Percentiles rank a stretch among this genome's conserved stretches.
Evolutionary conservation across 805 yeast species (phyloP).

Genomic region (Starmerella vitae): DNA sequence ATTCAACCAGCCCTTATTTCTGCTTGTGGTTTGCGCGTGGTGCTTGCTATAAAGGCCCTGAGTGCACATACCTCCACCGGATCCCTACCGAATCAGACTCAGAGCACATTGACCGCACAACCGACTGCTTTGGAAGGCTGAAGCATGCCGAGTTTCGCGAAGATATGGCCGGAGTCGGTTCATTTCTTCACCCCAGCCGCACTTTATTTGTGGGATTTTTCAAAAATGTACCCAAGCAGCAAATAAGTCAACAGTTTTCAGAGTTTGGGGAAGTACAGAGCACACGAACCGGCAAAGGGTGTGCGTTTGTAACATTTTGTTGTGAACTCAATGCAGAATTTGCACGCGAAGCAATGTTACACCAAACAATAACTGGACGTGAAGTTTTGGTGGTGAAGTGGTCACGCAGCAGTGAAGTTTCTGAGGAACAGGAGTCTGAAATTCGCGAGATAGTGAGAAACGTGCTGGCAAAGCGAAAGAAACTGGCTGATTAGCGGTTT

Average conservation of each 20-base stretch:
- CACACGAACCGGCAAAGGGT: conserved; percentile 46
- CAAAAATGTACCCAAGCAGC: conserved; percentile 26
- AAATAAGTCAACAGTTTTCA: conserved; percentile 38
- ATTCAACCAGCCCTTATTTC: conserved; percentile 36
- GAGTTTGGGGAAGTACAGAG: conserved; percentile 68
- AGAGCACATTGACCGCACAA: conserved; percentile 37
- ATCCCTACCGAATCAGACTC: conserved; percentile 51
- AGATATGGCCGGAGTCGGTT: conserved; percentile 91
- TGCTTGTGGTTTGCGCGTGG: conserved; percentile 87
- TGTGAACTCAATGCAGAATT: conserved; percentile 73
- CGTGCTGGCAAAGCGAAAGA: neutral
- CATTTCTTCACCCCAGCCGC: conserved; percentile 51
- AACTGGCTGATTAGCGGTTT: conserved; percentile 32
- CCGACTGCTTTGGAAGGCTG: conserved; percentile 89
- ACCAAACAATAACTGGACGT: conserved; percentile 55
- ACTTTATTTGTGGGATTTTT: conserved; percentile 62
- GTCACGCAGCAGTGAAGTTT: conserved; percentile 38
- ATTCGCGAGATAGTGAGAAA: conserved; percentile 7
- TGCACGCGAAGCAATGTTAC: conserved; percentile 89
- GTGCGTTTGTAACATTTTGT: conserved; percentile 66
- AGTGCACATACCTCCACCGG: conserved; percentile 67
- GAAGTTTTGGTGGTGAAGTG: conserved; percentile 64
- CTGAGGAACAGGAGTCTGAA: neutral
- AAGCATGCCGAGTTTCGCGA: conserved; percentile 69
- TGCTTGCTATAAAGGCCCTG: conserved; percentile 62